Percentiles rank a stretch among this genome's conserved stretches.
Evolutionary conservation across 352 stramenopile genomes (phyloP).

Genomic region (Thalassiosira exigua): DNA sequence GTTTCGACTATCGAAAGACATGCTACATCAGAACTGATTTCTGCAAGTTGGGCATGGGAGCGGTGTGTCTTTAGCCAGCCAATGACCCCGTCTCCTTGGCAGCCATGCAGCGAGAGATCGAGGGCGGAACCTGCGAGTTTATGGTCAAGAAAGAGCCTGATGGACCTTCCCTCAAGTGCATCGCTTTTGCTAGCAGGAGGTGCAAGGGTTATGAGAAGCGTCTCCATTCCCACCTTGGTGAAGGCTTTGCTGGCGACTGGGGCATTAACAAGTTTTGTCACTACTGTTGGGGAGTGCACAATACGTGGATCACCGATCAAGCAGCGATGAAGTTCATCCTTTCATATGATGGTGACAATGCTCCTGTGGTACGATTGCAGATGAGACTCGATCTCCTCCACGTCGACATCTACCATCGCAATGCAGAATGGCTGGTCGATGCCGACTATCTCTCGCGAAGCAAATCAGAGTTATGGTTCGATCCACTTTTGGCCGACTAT

Average conservation of each 20-base stretch:
- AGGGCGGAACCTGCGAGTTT: conserved; percentile 36
- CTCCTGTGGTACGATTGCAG: conserved; percentile 21
- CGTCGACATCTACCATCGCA: conserved; percentile 26
- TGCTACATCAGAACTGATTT: conserved; percentile 41
- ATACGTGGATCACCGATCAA: conserved; percentile 31
- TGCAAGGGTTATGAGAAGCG: conserved; percentile 4
- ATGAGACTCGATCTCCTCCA: conserved; percentile 28
- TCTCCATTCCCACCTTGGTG: conserved; percentile 41
- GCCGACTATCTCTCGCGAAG: conserved; percentile 26
- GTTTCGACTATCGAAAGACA: conserved; percentile 10
- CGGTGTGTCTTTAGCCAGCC: conserved; percentile 3
- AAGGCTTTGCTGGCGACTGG: conserved; percentile 22
- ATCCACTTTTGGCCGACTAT: conserved; percentile 13
- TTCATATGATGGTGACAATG: conserved; percentile 26
- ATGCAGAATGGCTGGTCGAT: background rate
- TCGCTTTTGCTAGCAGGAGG: conserved; percentile 13
- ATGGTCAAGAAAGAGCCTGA: background rate
- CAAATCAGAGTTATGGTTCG: conserved; percentile 1
- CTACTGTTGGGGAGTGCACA: background rate
- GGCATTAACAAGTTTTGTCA: conserved; percentile 25
- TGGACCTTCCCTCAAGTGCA: background rate
- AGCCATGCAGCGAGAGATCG: conserved; percentile 25
- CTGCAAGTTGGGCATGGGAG: conserved; percentile 19
- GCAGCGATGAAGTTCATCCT: conserved; percentile 32
- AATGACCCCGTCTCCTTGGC: conserved; percentile 15